Base-by-base conservation (phyloP, 331 rosid genomes). In the Erythrophleum ivorense region DNA sequence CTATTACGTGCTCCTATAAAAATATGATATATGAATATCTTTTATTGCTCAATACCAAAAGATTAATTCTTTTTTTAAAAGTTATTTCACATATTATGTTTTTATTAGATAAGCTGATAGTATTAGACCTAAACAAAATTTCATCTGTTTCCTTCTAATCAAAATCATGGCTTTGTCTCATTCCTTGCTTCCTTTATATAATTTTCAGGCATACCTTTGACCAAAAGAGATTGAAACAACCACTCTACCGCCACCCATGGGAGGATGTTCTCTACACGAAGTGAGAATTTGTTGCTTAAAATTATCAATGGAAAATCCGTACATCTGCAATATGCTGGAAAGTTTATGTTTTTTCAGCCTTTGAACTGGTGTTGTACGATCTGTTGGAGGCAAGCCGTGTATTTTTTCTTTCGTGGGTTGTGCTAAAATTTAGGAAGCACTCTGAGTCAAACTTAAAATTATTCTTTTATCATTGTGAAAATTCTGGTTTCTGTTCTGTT, bases 171-270 rank as follows among this genome's bases (percentile, higher is more conserved):
- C 10, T 62, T 36, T 36, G 50, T 80, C 77, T 79, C 55, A 87
- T 74, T 67, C 43, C 16, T 74, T 79, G 24, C 46, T 82, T 71
- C 79, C 65, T 78, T 0, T 60, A 73, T 57, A 38, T 74, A 85
- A 76, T 78, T 78, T 62, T 74, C 94, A 94, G 99, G 89, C 99
- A 96, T 77, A 96, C 97, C 21, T 96, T 96, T 76, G 99, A 96
- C 88, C 99, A 96, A 81, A 92, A 94, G 98, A 94, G 99, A 84
- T 82, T 96, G 95, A 96, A 96, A 84, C 98, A 96, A 79, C 98
- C 97, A 4, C 97, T 96, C 36, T 94, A 96, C 94, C 99, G 98
- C 78, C 98, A 96, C 87, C 99, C 98, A 77, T 94, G 97, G 99
- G 99, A 96, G 87, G 98, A 94, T 80, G 97, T 92, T 86, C 99